These are phyloP conservation scores for Ustilago cynodontis DNA, from an alignment of 1,284 basidiomycete genomes.

Conservation along the genomic window DNA sequence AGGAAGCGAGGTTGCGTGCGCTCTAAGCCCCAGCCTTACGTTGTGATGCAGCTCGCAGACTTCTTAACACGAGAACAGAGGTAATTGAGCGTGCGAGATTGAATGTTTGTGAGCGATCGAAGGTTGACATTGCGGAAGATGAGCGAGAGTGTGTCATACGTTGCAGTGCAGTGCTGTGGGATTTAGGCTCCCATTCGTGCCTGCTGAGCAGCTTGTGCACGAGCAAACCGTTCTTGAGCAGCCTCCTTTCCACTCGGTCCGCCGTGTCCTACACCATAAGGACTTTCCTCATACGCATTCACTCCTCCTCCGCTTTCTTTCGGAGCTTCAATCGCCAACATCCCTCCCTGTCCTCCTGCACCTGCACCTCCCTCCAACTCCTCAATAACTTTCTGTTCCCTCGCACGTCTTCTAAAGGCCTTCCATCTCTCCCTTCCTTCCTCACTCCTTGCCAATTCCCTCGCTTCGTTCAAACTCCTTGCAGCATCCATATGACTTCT, in stretches of 20 bases:
- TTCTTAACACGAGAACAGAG: too few relatives aligned
- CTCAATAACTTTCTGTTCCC: constrained; percentile 31
- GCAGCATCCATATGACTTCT: constrained; percentile 34
- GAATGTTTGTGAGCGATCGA: too few relatives aligned
- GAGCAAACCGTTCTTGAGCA: constrained; percentile 25
- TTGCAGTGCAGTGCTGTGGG: not conserved
- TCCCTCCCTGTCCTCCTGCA: not conserved
- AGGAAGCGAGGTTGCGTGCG: constrained; percentile 38
- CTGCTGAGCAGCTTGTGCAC: constrained; percentile 7
- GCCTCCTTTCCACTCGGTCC: constrained; percentile 49
- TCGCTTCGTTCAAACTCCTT: constrained; percentile 24
- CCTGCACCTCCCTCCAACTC: not conserved
- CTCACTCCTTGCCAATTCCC: constrained; percentile 28
- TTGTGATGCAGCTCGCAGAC: too few relatives aligned
- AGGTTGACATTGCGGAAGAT: not conserved
- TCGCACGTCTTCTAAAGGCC: constrained; percentile 25
- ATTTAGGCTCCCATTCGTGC: not conserved
- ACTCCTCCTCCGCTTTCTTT: not conserved
- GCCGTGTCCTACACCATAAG: constrained; percentile 42
- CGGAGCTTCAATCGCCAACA: constrained; percentile 5
- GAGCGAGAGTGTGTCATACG: not conserved
- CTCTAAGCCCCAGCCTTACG: too few relatives aligned
- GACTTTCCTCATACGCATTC: not conserved
- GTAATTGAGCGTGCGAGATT: too few relatives aligned
- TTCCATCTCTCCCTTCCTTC: constrained; percentile 32